Evolutionary conservation across 2,329 filamentous ascomycete species (phyloP).

Genomic region (Xylogone sp.): DNA sequence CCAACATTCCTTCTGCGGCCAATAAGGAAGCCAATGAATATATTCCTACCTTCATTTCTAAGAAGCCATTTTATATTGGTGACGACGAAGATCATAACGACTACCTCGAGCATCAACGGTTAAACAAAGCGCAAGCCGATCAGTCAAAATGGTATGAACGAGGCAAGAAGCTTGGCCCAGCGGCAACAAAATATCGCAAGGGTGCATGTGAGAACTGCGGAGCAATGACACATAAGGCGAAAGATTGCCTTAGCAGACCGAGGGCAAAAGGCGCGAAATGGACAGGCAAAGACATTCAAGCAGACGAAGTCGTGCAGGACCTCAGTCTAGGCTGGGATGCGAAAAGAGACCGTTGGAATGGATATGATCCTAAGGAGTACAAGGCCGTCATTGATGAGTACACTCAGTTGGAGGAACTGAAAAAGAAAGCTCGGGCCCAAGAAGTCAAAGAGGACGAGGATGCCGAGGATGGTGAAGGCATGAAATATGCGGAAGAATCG

Average conservation of each 20-base stretch:
- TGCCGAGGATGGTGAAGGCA: slow-evolving; percentile 51
- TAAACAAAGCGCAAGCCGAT: slow-evolving; percentile 62
- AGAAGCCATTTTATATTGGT: slow-evolving; percentile 91
- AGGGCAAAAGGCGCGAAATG: slow-evolving; percentile 87
- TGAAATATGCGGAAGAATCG: slow-evolving; percentile 88
- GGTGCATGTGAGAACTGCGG: slow-evolving; percentile 98
- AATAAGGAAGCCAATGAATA: slow-evolving; percentile 95
- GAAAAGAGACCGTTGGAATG: slow-evolving; percentile 96
- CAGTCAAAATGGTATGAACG: slow-evolving; percentile 90
- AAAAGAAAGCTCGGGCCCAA: slow-evolving; percentile 43
- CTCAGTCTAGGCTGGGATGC: slow-evolving; percentile 93
- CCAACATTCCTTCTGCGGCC: slow-evolving; percentile 34
- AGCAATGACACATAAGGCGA: slow-evolving; percentile 92
- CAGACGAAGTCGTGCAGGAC: slow-evolving; percentile 83
- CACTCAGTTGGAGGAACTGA: slow-evolving; percentile 78
- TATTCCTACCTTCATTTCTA: slow-evolving; percentile 96
- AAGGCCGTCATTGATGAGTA: slow-evolving; percentile 83
- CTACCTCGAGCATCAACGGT: slow-evolving; percentile 93
- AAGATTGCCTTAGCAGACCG: slow-evolving; percentile 87
- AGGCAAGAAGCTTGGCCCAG: slow-evolving; percentile 77
- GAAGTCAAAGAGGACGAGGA: slow-evolving; percentile 47
- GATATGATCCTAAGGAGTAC: slow-evolving; percentile 90
- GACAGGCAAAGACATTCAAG: slow-evolving; percentile 90
- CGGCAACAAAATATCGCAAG: slow-evolving; percentile 95
- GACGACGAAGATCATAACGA: slow-evolving; percentile 75